Evolutionary conservation across 2,329 filamentous ascomycete genomes (phyloP).

Genomic region (Arthrobotrys iridis): DNA sequence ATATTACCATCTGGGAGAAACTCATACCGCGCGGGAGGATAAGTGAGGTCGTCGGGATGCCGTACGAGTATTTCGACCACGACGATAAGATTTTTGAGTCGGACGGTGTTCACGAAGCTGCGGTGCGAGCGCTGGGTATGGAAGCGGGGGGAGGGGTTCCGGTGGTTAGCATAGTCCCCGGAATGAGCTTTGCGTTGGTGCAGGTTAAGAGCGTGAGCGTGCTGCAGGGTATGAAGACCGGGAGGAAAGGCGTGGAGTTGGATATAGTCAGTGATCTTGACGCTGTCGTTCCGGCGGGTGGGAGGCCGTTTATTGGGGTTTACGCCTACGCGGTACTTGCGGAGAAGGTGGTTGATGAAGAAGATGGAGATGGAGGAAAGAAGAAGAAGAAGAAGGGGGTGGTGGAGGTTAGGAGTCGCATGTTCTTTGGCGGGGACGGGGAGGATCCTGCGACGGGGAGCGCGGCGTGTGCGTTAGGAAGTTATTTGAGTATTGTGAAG

Average conservation of each 20-base stretch:
- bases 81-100: constrained; percentile 4
- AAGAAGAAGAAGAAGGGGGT: too few species aligned
- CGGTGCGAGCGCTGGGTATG: constrained; percentile 58
- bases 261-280: constrained; percentile 23
- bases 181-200: constrained; percentile 77
- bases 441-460: constrained; percentile 74
- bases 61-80: neutral
- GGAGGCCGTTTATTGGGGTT: constrained; percentile 64
- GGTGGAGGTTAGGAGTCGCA: constrained; percentile 67
- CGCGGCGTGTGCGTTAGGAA: constrained; percentile 69
- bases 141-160: constrained; percentile 61
- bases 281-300: neutral
- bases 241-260: constrained; percentile 24
- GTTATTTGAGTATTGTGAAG: constrained; percentile 67
- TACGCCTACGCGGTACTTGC: constrained; percentile 70
- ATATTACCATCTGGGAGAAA: constrained; percentile 23
- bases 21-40: neutral
- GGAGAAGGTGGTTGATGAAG: constrained; percentile 55
- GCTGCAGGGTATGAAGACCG: constrained; percentile 62
- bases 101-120: constrained; percentile 41
- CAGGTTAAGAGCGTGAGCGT: constrained; percentile 70
- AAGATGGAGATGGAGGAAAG: too few species aligned
- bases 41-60: constrained; percentile 14
- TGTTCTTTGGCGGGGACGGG: constrained; percentile 66
- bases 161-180: constrained; percentile 73